These are phyloP conservation scores for Durio zibethinus DNA, from an alignment of 345 rosid species.

Conservation along the genomic window DNA sequence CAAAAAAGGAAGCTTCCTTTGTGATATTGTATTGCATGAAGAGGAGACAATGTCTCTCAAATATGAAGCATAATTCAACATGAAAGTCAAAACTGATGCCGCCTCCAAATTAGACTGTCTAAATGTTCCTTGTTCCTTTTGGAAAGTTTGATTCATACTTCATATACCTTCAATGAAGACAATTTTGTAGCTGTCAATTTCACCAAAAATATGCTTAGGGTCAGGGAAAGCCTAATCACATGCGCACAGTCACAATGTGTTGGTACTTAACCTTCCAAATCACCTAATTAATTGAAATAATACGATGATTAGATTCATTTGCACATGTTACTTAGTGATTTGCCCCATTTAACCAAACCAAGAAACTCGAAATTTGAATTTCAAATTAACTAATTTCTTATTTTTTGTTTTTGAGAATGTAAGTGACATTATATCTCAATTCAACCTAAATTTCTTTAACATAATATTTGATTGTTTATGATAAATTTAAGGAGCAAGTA, in stretches of 20 bases:
- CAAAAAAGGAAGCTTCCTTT: background rate
- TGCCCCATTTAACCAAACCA: background rate
- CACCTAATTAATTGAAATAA: background rate
- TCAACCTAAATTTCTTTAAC: background rate
- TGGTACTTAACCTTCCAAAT: conserved; percentile 2
- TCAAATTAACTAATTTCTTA: background rate
- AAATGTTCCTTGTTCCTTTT: background rate
- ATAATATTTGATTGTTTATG: too few relatives aligned
- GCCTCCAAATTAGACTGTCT: background rate
- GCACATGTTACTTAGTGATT: background rate
- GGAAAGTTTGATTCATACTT: background rate
- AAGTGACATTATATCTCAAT: background rate
- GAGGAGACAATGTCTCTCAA: background rate
- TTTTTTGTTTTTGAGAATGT: too few relatives aligned
- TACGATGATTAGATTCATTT: background rate
- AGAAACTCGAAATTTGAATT: background rate
- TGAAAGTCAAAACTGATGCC: background rate
- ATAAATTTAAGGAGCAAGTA: background rate
- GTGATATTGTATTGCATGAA: background rate
- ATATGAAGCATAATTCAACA: background rate
- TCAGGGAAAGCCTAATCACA: background rate
- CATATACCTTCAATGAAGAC: too few relatives aligned
- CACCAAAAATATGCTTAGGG: background rate
- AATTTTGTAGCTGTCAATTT: background rate
- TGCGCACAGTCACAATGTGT: background rate